Evolutionary conservation across 2,329 filamentous ascomycete species (phyloP), one percentile per base, ranked within the genome.

Genomic region (Arthrobotrys iridis): DNA sequence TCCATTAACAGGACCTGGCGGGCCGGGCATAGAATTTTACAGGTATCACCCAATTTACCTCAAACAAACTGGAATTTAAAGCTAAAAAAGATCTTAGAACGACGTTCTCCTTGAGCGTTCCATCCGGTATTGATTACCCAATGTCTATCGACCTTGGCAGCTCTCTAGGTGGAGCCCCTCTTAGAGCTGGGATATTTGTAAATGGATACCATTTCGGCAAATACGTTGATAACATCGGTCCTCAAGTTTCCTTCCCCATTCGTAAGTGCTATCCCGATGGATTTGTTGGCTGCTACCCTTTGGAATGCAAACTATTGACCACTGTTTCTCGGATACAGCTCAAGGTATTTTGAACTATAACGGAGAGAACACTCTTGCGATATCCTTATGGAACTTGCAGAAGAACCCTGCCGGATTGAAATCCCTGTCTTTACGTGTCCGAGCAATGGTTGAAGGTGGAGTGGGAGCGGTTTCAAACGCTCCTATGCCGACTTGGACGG

Each of bases 381-480:
- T 94, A 2, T 88, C 86, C 22, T 80, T 94, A 13, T 93, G 91
- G 91, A n/a, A n/a, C n/a, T n/a, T n/a, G n/a, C n/a, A n/a, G n/a
- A n/a, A n/a, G n/a, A n/a, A n/a, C n/a, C n/a, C n/a, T n/a, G n/a
- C n/a, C n/a, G n/a, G n/a, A n/a, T n/a, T n/a, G n/a, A n/a, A n/a
- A n/a, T n/a, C n/a, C n/a, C n/a, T n/a, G n/a, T n/a, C n/a, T n/a
- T n/a, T n/a, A n/a, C n/a, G n/a, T n/a, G n/a, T n/a, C n/a, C n/a
- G n/a, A n/a, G n/a, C n/a, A n/a, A n/a, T n/a, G n/a, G n/a, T n/a
- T n/a, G n/a, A n/a, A n/a, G n/a, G n/a, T n/a, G n/a, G n/a, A n/a
- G n/a, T n/a, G n/a, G n/a, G n/a, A n/a, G n/a, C n/a, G n/a, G n/a
- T n/a, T n/a, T n/a, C n/a, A n/a, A n/a, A n/a, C n/a, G n/a, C n/a